phyloP scores from a whole-genome alignment of 1,284 basidiomycete genomes.

The Trichosporon ovoides region DNA sequence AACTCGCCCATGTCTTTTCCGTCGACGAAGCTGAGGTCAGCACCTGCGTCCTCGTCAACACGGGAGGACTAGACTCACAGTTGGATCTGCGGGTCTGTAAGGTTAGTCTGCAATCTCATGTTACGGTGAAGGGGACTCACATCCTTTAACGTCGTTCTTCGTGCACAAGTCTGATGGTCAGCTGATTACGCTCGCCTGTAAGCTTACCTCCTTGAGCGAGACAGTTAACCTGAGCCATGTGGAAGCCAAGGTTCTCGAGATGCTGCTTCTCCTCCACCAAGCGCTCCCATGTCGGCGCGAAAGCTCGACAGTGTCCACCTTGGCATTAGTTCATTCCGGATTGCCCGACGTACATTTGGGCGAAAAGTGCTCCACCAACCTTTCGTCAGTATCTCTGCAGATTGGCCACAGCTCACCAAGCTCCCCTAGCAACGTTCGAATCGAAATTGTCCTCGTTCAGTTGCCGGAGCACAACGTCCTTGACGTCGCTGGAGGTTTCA shows the following conservation, averaged over 20 bases:
- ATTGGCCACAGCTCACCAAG: slow-evolving; percentile 56
- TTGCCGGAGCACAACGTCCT: slow-evolving; percentile 31
- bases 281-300: slow-evolving; percentile 72
- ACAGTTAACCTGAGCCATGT: slow-evolving; percentile 81
- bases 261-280: slow-evolving; percentile 58
- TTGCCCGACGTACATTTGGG: slow-evolving; percentile 41
- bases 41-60: background rate
- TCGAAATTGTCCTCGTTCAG: slow-evolving; percentile 66
- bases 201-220: slow-evolving; percentile 69
- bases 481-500: background rate
- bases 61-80: slow-evolving; percentile 57
- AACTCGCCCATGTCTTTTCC: slow-evolving; percentile 62
- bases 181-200: background rate
- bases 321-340: background rate
- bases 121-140: slow-evolving; percentile 27
- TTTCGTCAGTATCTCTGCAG: slow-evolving; percentile 19
- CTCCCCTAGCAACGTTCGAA: slow-evolving; percentile 55
- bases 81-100: slow-evolving; percentile 67
- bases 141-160: slow-evolving; percentile 63
- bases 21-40: slow-evolving; percentile 51
- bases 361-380: slow-evolving; percentile 50
- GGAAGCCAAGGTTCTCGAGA: slow-evolving; percentile 58
- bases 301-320: slow-evolving; percentile 48
- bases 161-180: slow-evolving; percentile 65
- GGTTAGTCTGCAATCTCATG: background rate